Conservation (phyloP, 1,284 basidiomycete species). For the Cutaneotrichosporon arboriforme region DNA sequence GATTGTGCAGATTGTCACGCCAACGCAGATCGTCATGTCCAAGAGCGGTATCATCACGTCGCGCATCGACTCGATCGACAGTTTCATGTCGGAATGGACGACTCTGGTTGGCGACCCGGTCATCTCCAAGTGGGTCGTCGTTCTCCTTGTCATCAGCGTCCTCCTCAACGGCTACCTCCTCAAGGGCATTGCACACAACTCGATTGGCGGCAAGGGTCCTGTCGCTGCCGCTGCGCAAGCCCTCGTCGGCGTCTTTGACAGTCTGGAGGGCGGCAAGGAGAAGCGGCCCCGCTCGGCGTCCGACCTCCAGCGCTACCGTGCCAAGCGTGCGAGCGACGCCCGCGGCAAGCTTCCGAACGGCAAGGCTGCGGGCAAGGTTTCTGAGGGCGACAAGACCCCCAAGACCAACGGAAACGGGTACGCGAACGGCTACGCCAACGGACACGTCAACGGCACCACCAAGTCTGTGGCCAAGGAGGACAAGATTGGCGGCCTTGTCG, state of each 20-base stretch:
- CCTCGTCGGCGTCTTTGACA: constrained; percentile 48
- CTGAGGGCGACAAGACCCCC: constrained; percentile 23
- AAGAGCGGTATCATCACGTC: constrained; percentile 24
- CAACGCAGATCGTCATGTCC: constrained; percentile 57
- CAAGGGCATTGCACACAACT: constrained; percentile 59
- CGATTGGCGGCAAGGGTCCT: constrained; percentile 47
- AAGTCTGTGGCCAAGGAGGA: neutral
- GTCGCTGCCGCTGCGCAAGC: constrained; percentile 50
- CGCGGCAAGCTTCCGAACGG: constrained; percentile 10
- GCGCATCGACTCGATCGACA: constrained; percentile 59
- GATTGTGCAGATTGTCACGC: constrained; percentile 66
- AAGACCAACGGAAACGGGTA: constrained; percentile 14
- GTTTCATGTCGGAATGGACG: constrained; percentile 92
- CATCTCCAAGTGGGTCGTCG: constrained; percentile 91
- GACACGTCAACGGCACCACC: constrained; percentile 8
- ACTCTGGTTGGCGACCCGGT: constrained; percentile 91
- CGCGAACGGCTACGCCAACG: constrained; percentile 10
- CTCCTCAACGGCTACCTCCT: constrained; percentile 90
- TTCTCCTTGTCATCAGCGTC: constrained; percentile 78
- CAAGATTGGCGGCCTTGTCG: constrained; percentile 16
- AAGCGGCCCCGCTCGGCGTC: constrained; percentile 13
- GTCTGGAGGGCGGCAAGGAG: constrained; percentile 14
- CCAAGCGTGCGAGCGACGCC: constrained; percentile 10
- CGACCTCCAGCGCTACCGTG: constrained; percentile 11
- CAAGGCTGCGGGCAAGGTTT: neutral